These are phyloP conservation scores for Beauveria scarabaeidicola DNA, from an alignment of 2,329 filamentous ascomycete genomes.

Conservation along the genomic window DNA sequence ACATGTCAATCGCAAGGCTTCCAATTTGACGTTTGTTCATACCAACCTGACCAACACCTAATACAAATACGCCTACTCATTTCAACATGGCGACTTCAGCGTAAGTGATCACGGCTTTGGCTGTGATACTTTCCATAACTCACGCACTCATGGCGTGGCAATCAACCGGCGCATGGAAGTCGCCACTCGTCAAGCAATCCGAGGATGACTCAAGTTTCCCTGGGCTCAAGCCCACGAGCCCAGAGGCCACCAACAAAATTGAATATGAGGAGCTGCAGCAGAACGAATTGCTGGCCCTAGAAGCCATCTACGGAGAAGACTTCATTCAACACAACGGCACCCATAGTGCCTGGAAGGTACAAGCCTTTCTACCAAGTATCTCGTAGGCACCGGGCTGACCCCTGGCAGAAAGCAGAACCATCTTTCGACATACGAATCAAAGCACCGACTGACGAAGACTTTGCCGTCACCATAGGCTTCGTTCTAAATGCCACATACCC, in stretches of 20 bases:
- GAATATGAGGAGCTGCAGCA: conserved; percentile 79
- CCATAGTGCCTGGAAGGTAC: conserved; percentile 77
- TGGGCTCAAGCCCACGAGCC: conserved; percentile 37
- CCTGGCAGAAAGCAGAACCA: conserved; percentile 63
- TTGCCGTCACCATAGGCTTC: conserved; percentile 64
- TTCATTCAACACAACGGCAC: conserved; percentile 65
- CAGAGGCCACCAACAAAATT: conserved; percentile 36
- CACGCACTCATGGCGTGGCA: conserved; percentile 45
- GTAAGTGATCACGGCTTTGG: conserved; percentile 44
- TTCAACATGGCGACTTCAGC: conserved; percentile 36
- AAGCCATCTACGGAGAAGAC: conserved; percentile 85
- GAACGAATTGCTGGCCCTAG: conserved; percentile 77
- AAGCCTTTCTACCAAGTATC: conserved; percentile 17
- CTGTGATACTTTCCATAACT: conserved; percentile 37
- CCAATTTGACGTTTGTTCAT: conserved; percentile 1
- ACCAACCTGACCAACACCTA: neutral
- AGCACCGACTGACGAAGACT: conserved; percentile 62
- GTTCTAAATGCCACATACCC: conserved; percentile 87
- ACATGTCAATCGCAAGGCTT: neutral
- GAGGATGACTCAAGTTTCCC: conserved; percentile 44
- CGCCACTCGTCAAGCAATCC: conserved; percentile 31
- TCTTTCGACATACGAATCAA: conserved; percentile 74
- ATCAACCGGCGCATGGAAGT: conserved; percentile 39
- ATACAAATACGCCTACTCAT: conserved; percentile 9
- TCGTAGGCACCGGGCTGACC: conserved; percentile 16